Evolutionary conservation across 148 eudicot genomes (phyloP).

Genomic region (Pouteria glomerata): DNA sequence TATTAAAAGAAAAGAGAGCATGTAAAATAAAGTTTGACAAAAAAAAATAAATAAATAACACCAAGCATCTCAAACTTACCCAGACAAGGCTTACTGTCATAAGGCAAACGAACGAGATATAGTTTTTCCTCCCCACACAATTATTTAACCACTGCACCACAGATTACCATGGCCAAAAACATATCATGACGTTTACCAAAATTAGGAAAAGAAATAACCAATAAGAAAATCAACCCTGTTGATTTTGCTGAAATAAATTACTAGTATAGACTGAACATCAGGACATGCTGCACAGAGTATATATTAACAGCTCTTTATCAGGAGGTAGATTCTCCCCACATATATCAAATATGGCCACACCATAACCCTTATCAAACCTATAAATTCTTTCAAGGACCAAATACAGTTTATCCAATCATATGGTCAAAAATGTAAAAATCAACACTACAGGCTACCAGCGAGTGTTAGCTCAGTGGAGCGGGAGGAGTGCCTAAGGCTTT

Average conservation of each 20-base stretch:
- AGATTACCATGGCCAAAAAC: constrained; percentile 8
- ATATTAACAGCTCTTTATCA: background rate
- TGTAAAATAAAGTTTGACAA: background rate
- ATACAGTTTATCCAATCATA: too few relatives aligned
- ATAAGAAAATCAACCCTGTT: background rate
- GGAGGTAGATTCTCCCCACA: background rate
- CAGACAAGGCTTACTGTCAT: constrained; percentile 85
- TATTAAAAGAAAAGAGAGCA: too few relatives aligned
- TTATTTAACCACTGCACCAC: constrained; percentile 91
- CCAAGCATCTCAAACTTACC: constrained; percentile 43
- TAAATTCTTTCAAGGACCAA: constrained; percentile 1
- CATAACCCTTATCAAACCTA: background rate
- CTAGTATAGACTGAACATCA: too few relatives aligned
- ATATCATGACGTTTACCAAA: background rate
- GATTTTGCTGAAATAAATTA: background rate
- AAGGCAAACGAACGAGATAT: constrained; percentile 70
- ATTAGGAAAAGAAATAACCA: background rate
- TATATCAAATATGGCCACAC: background rate
- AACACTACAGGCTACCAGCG: too few relatives aligned
- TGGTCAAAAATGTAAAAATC: too few relatives aligned
- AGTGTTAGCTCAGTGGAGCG: too few relatives aligned
- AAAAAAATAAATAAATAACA: constrained; percentile 3
- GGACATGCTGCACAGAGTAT: background rate
- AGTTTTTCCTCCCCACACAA: constrained; percentile 90
- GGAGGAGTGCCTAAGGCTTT: too few relatives aligned